Evolutionary conservation across 2,329 filamentous ascomycete genomes (phyloP), one percentile per base, ranked within the genome.

Genomic region (Stenocarpella maydis): DNA sequence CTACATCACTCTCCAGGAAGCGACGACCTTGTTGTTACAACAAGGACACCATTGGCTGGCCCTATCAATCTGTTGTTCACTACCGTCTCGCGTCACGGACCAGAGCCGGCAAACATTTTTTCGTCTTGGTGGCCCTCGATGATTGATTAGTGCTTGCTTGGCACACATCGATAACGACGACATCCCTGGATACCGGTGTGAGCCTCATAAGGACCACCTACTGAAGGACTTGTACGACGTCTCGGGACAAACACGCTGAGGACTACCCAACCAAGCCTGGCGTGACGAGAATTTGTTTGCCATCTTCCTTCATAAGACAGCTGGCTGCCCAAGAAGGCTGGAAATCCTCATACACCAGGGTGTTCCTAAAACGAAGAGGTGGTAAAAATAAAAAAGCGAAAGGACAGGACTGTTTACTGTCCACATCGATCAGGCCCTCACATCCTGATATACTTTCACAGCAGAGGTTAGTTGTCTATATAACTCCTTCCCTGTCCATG

Each of bases 291-390:
- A 45, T 15, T 63, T 69, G 61, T 67, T 69, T 71, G 63, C 68
- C 49, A 39, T 45, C n/a, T 71, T 60, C 63, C 63, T 63, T 67
- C 50, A 67, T 65, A 69, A 71, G 70, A 69, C 67, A 71, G 70
- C 67, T 69, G 67, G 70, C 67, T 71, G 70, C 70, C 55, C 67
- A 53, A 69, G 43, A 47, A 67, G 65, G 64, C 54, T 19, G n/a
- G 41, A 65, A 37, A 21, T 17, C 39, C 34, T 45, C 43, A 28
- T 26, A 55, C 9, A 10, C 9, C n/a, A 24, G 15, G 15, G 19
- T 17, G 41, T 58, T 58, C 50, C 47, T 7, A 53, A 8, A 37
- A 52, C 28, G n/a, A 37, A 63, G 55, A 63, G 49, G 41, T 47
- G 28, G 50, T 53, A 58, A 41, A 37, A 21, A 50, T 24, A 61